Base-by-base conservation (phyloP, 176 grass and related monocot species). In the Musa troglodytarum region DNA sequence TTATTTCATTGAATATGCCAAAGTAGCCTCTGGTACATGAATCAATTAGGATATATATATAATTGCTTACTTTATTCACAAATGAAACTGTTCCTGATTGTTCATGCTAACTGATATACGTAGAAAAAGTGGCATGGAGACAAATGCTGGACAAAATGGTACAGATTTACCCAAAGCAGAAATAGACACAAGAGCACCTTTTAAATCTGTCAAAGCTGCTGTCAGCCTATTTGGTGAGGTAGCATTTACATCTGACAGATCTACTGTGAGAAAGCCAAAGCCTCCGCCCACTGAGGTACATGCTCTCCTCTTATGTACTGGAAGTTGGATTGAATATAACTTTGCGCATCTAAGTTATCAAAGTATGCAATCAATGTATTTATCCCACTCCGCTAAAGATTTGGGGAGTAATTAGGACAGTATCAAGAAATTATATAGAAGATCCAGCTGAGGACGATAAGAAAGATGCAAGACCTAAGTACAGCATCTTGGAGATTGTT, bases 181-280 rank as follows among this genome's bases (percentile, higher is more conserved):
- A 86, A 98, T 98, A 81, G 90, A 98, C 63, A 98, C 94, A 67
- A 89, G 94, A 24, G 94, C 94, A 83, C 94, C 94, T 75, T 98
- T 98, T 86, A 75, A 86, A 80, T 98, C 94, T 34, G 94, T 98
- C 49, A 98, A 93, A 90, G 94, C 90, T 83, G 94, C 90, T 34
- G 94, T 98, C 50, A 98, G 90, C 83, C 86, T 98, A 64, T 98
- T 98, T 83, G 94, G 94, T 68, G 90, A 98, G 82, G 90, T 89
- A 9, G 49, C 58, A 78, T 69, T 82, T 83, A 85, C 94, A 77
- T 86, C 88, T 64, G 94, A 93, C 52, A 92, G 71, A 79, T 78
- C 72, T 1, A 59, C 78, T 59, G 73, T 69, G 1, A 88, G 84
- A 85, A 93, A 91, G 72, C 79, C 80, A 24, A 98, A 98, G 80